A percentile compares a stretch with the other conserved stretches of the same genome.
phyloP scores from a whole-genome alignment of 495 filamentous ascomycete species.

The Trichoderma virens region DNA sequence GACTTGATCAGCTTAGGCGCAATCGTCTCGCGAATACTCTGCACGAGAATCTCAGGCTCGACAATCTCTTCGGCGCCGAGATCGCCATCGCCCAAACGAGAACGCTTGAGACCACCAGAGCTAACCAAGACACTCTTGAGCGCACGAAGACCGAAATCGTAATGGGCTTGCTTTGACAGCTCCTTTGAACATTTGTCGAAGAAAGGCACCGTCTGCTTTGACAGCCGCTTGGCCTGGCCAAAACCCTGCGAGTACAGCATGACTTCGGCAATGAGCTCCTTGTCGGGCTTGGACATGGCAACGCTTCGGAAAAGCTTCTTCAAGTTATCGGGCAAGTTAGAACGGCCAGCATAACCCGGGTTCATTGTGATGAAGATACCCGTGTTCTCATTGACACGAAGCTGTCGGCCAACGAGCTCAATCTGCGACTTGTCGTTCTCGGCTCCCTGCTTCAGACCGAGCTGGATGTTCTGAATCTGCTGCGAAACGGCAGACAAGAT shows the following conservation, averaged over 20 bases:
- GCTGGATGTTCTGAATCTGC: slow-evolving; percentile 97
- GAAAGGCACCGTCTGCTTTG: slow-evolving; percentile 93
- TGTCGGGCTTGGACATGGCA: slow-evolving; percentile 99
- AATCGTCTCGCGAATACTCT: slow-evolving; percentile 97
- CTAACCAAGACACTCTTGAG: slow-evolving; percentile 97
- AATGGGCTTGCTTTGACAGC: slow-evolving; percentile 94
- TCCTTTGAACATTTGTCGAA: slow-evolving; percentile 78
- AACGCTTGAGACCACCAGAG: slow-evolving; percentile 90
- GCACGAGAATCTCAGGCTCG: slow-evolving; percentile 97
- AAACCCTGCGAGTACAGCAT: slow-evolving; percentile 99
- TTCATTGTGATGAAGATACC: slow-evolving; percentile 99
- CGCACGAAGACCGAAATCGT: slow-evolving; percentile 95
- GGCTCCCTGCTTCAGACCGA: slow-evolving; percentile 75
- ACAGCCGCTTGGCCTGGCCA: slow-evolving; percentile 85
- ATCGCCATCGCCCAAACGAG: slow-evolving; percentile 51
- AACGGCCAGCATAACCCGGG: slow-evolving; percentile 94
- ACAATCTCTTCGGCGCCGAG: slow-evolving; percentile 65
- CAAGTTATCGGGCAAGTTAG: slow-evolving; percentile 94
- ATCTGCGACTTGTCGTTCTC: slow-evolving; percentile 78
- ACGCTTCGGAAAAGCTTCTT: slow-evolving; percentile 99
- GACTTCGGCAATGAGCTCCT: slow-evolving; percentile 97
- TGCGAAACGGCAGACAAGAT: slow-evolving; percentile 97
- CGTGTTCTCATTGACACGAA: slow-evolving; percentile 82
- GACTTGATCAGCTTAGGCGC: slow-evolving; percentile 89
- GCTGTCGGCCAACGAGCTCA: slow-evolving; percentile 82